phyloP scores from a whole-genome alignment of 2,329 filamentous ascomycete species.

The Karstenula rhodostoma region DNA sequence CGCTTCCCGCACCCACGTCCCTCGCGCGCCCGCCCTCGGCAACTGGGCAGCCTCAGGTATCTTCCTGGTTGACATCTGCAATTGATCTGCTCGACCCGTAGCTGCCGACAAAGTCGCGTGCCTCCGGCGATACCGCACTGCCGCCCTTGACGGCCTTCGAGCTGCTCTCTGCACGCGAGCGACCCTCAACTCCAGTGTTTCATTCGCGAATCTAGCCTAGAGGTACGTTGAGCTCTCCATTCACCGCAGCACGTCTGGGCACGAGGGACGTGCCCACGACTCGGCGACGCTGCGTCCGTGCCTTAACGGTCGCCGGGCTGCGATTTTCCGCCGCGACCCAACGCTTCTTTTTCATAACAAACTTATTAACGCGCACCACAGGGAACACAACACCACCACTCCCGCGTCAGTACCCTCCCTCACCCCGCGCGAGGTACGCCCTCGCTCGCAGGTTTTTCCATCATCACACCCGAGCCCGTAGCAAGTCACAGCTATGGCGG shows the following conservation, averaged over 20 bases:
- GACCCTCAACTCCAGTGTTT: constrained; percentile 29
- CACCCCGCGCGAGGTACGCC: constrained; percentile 45
- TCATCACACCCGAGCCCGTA: constrained; percentile 34
- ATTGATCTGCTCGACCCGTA: constrained; percentile 39
- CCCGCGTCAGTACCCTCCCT: constrained; percentile 37
- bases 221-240: constrained; percentile 38
- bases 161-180: constrained; percentile 46
- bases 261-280: constrained; percentile 6
- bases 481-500: constrained; percentile 68
- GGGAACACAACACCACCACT: constrained; percentile 28
- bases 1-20: constrained; percentile 40
- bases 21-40: constrained; percentile 40
- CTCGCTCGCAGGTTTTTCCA: constrained; percentile 36
- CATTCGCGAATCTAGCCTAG: constrained; percentile 33
- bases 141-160: constrained; percentile 51
- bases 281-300: constrained; percentile 22
- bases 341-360: constrained; percentile 16
- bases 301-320: constrained; percentile 22
- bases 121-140: constrained; percentile 42
- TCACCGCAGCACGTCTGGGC: constrained; percentile 12
- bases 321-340: constrained; percentile 22
- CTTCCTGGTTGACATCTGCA: constrained; percentile 29
- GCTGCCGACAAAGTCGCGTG: constrained; percentile 43
- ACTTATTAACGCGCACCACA: constrained; percentile 34
- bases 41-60: constrained; percentile 42